Evolutionary conservation across 2,329 filamentous ascomycete species (phyloP).

Genomic region (Fusarium sp.): DNA sequence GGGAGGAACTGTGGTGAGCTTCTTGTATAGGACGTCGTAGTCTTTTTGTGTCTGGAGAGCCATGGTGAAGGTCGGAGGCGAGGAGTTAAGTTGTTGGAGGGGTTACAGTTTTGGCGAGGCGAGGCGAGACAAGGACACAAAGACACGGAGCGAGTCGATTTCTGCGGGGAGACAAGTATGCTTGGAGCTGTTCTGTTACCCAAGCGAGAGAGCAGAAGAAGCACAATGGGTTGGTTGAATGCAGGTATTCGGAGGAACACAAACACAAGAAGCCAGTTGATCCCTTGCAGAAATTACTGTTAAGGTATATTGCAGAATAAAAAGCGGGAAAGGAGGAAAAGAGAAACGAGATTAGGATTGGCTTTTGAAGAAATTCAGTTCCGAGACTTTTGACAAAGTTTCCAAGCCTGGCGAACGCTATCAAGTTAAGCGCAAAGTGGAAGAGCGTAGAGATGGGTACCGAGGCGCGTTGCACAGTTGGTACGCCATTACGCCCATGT

Average conservation of each 20-base stretch:
- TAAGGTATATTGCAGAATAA: slow-evolving; percentile 4
- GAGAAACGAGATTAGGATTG: slow-evolving; percentile 32
- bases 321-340: slow-evolving; percentile 10
- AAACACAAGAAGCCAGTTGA: slow-evolving; percentile 7
- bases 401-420: slow-evolving; percentile 29
- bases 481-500: slow-evolving; percentile 33
- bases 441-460: slow-evolving; percentile 26
- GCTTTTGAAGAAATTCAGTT: slow-evolving; percentile 33
- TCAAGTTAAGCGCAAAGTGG: slow-evolving; percentile 18
- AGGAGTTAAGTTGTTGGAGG: slow-evolving; percentile 12
- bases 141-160: slow-evolving; percentile 13
- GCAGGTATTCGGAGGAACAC: slow-evolving; percentile 29
- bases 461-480: slow-evolving; percentile 41
- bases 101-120: slow-evolving; percentile 24
- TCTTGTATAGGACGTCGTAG: slow-evolving; percentile 59
- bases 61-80: slow-evolving; percentile 46
- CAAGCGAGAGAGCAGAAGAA: slow-evolving; percentile 3
- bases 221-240: slow-evolving; percentile 12
- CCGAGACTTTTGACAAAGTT: not conserved
- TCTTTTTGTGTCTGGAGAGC: slow-evolving; percentile 49
- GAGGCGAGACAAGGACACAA: slow-evolving; percentile 25
- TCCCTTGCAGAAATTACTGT: slow-evolving; percentile 13
- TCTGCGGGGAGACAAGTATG: slow-evolving; percentile 13
- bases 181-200: slow-evolving; percentile 19
- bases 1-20: slow-evolving; percentile 73